Evolutionary conservation across 2,329 filamentous ascomycete species (phyloP), one percentile per base, ranked within the genome.

Genomic region (Mycosphaerella arachidis): DNA sequence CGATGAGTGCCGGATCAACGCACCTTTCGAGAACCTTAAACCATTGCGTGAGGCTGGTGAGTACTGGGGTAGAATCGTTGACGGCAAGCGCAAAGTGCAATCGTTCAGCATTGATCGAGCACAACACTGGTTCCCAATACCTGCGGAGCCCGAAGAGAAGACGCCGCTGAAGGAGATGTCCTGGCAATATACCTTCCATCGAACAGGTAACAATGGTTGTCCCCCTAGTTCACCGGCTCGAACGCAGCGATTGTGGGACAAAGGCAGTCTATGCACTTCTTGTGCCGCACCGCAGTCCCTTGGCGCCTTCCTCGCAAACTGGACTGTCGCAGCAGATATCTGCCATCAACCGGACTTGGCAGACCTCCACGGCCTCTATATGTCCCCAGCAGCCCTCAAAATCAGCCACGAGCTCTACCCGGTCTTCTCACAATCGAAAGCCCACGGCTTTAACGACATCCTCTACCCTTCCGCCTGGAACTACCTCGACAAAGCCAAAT

Each of bases 271-370:
- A 54, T 93, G 90, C 71, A 76, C 82, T 0, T 76, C 78, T 2
- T 93, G 90, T 71, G 77, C 80, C 1, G 75, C 77, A 6, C 82
- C 83, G 0, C 88, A 92, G 68, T 88, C 89, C 0, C 76, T 84
- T 18, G 86, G 84, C 2, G 85, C 86, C 24, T 89, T 90, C 67
- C 75, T 91, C 6, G 77, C 79, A 4, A 80, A 89, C 66, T 92
- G 88, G 86, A 78, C 81, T 1, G 71, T 81, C 8, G 84, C 87
- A 5, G 81, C 86, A 6, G 83, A 90, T 51, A 81, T 88, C 30
- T 95, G 91, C 70, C 83, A 88, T 61, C 90, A 94, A 69, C 88
- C 91, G 0, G 91, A 94, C 64, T 77, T 93, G 33, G 83, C 85
- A 30, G 81, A 86, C 62, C 79, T 93, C 1, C 90, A 93, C 67